Evolutionary conservation across 805 yeast genomes (phyloP).

Genomic region (Teunomyces pallodes): DNA sequence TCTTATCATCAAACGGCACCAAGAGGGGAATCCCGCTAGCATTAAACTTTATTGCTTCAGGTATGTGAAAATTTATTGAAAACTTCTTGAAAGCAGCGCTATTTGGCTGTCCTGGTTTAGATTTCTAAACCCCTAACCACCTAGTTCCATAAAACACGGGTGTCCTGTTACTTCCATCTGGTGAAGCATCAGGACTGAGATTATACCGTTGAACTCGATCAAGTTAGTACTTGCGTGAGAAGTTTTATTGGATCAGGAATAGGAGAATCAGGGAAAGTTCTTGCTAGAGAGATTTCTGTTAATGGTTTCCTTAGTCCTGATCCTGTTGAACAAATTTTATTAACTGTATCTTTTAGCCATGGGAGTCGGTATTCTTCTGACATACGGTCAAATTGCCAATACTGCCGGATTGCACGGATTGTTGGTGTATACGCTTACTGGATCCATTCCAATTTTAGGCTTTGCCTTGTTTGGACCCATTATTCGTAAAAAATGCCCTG

Average conservation of each 20-base stretch:
- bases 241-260: not conserved
- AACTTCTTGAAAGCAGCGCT: not conserved
- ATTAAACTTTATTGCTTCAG: constrained; percentile 86
- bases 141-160: constrained; percentile 35
- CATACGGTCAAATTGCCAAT: constrained; percentile 85
- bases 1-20: constrained; percentile 76
- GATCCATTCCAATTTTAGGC: constrained; percentile 81
- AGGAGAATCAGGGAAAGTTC: not conserved
- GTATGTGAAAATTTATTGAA: constrained; percentile 44
- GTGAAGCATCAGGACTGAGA: constrained; percentile 54
- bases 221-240: constrained; percentile 84
- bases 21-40: constrained; percentile 79
- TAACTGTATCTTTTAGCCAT: constrained; percentile 45
- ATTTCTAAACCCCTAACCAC: constrained; percentile 1
- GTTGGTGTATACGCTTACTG: constrained; percentile 72
- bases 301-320: not conserved
- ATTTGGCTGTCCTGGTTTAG: not conserved
- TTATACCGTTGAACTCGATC: constrained; percentile 77
- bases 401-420: constrained; percentile 85
- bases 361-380: constrained; percentile 86
- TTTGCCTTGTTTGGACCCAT: constrained; percentile 82
- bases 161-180: constrained; percentile 32
- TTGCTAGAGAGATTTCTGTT: not conserved
- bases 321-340: not conserved
- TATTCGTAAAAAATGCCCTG: constrained; percentile 75